Evolutionary conservation across 305 asterid species (phyloP).

Genomic region (Petunia hybrid): DNA sequence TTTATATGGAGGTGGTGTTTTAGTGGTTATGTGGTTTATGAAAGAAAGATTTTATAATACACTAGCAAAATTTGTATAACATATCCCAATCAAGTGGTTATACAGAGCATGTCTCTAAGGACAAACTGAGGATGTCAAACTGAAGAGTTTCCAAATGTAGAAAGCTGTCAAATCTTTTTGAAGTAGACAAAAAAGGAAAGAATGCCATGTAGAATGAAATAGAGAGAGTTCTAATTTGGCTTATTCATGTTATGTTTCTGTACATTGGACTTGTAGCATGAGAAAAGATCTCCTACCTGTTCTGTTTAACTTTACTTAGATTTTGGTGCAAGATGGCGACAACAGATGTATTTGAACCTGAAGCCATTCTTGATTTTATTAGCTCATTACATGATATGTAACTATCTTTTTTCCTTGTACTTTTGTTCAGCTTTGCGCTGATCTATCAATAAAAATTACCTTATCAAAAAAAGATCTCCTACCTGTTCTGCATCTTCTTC

Average conservation of each 20-base stretch:
- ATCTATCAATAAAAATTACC: too few species aligned
- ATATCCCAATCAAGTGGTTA: neutral
- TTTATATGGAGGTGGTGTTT: constrained; percentile 11
- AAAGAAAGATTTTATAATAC: neutral
- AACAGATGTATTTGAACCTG: too few species aligned
- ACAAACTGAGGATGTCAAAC: neutral
- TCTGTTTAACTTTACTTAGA: too few species aligned
- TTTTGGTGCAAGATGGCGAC: too few species aligned
- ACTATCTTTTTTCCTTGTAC: too few species aligned
- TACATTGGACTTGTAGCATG: neutral
- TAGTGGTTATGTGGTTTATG: neutral
- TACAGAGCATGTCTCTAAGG: constrained; percentile 6
- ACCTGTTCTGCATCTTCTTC: constrained; percentile 6
- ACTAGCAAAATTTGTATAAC: neutral
- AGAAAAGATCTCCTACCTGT: constrained; percentile 20
- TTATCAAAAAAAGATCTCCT: constrained; percentile 2
- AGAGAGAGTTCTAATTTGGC: constrained; percentile 12
- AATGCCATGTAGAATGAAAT: neutral
- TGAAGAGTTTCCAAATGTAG: neutral
- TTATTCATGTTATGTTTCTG: constrained; percentile 15
- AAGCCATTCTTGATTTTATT: too few species aligned
- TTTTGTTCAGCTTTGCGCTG: too few species aligned
- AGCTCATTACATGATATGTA: too few species aligned
- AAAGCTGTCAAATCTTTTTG: neutral
- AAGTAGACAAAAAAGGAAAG: neutral